These are phyloP conservation scores for Cyclocybe aegerita DNA, from an alignment of 768 basidiomycete species.

Conservation along the genomic window DNA sequence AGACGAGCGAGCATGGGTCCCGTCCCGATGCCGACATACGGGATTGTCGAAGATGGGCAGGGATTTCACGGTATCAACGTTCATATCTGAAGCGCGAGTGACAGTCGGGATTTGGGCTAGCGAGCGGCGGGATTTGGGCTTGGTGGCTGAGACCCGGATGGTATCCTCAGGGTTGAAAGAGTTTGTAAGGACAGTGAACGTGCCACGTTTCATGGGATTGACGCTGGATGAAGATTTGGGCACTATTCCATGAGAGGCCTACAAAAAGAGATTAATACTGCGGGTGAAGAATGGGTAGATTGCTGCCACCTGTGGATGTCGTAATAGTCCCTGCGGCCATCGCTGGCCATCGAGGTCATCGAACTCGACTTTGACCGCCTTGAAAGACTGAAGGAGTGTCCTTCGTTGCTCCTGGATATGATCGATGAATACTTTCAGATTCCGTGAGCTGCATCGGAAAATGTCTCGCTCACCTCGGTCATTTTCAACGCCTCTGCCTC, in stretches of 20 bases:
- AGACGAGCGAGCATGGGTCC: slow-evolving; percentile 10
- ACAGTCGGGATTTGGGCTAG: background rate
- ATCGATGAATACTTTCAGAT: too few relatives aligned
- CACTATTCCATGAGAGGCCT: background rate
- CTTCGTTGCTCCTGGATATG: slow-evolving; percentile 38
- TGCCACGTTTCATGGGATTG: slow-evolving; percentile 6
- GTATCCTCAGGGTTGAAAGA: slow-evolving; percentile 37
- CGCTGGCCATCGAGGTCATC: slow-evolving; percentile 59
- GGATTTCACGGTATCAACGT: too few relatives aligned
- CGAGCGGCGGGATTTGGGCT: background rate
- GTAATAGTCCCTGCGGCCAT: slow-evolving; percentile 42
- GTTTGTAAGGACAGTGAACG: slow-evolving; percentile 35
- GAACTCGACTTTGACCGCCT: slow-evolving; percentile 59
- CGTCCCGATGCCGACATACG: slow-evolving; percentile 17
- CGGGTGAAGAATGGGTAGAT: background rate
- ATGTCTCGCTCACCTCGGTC: too few relatives aligned
- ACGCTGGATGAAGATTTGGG: background rate
- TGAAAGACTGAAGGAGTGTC: slow-evolving; percentile 43
- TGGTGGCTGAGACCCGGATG: slow-evolving; percentile 30
- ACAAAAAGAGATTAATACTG: background rate
- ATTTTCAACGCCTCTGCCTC: too few relatives aligned
- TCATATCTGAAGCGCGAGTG: too few relatives aligned
- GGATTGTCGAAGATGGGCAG: too few relatives aligned
- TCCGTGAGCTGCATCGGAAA: too few relatives aligned
- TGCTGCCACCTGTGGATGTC: slow-evolving; percentile 22